Evolutionary conservation across 768 basidiomycete species (phyloP), one percentile per base, ranked within the genome.

Genomic region (Leccinum uliginosum): DNA sequence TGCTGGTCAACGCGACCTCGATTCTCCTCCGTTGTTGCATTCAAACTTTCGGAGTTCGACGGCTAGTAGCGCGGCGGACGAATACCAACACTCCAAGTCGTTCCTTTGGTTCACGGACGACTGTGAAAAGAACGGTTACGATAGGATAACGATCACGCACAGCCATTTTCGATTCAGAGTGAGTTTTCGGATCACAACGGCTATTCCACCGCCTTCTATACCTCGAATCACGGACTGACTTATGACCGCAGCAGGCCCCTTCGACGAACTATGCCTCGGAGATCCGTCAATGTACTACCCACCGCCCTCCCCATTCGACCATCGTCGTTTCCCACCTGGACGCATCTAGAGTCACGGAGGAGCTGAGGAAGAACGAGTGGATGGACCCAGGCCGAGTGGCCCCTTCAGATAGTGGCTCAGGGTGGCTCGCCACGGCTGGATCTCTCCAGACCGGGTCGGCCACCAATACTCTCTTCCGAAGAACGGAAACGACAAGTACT

Each of bases 391-490:
- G 66, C 7, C 73, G 70, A 40, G 34, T 10, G 54, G 53, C 17
- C 52, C 65, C 10, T 61, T 69, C 80, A 80, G 7, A 76, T 82
- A 34, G 69, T 76, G 43, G 30, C 62, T n/a, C 57, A 58, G 46
- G 68, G 66, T 48, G 53, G 59, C 32, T 55, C 62, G 17, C 73
- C 76, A 6, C 74, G 75, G 12, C 67, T 78, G 29, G 88, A 87
- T 65, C 87, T 84, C 63, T 88, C 88, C 23, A 75, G 85, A 50
- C 85, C 86, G 48, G 78, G 80, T 53, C 79, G 81, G 21, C 77
- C 79, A 17, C 70, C 70, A 0, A 75, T 75, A 60, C 63, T 71
- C 23, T 71, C 69, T 11, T 72, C 76, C 27, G 71, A 74, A 45
- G 73, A 73, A 27, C 62, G 70, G 55, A 78, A 81, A 56, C 73